Base-by-base conservation (phyloP, 73 alveolate genomes). In the Symbiodinium pilosum region DNA sequence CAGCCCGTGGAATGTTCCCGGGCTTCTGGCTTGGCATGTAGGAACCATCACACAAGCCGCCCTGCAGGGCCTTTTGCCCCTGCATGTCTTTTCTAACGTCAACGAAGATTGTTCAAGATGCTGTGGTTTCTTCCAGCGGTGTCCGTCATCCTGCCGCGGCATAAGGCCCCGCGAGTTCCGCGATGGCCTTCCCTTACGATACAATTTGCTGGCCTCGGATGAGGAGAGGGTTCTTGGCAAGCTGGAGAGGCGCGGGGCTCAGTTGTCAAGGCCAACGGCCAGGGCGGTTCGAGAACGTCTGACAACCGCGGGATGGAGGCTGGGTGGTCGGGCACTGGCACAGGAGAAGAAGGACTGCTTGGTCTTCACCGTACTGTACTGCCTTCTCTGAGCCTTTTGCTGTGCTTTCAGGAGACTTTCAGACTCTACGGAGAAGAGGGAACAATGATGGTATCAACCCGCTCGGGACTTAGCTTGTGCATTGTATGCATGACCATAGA, bases 241-340 rank as follows among this genome's bases (percentile, higher is more conserved):
- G 20, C 71, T 88, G 64, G 18, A 47, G 21, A 40, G 39, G 95
- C 71, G 14, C 38, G 54, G n/a, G 91, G 42, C 42, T 7, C 38
- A 83, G 88, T 4, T 2, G 21, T 47, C 36, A 12, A 12, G n/a
- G 18, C 11, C 84, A 9, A 69, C 84, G 8, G 40, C 28, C 28
- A 30, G 34, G 84, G 40, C 0, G 34, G 34, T 69, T 2, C 0
- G 16, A 11, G 34, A 11, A 30, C 84, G 42, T 4, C 84, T 21
- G 16, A 21, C 42, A n/a, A 69, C 40, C 54, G 34, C 38, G 40
- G 64, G 24, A 6, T 40, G 59, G 83, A 86, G 95, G 95, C 51
- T 88, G 59, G 95, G 95, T 39, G 95, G 95, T 12, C 30, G 28
- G 36, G 95, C 95, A n/a, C 95, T 86, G 8, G 95, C 95, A 4